Conservation (phyloP, 1,284 basidiomycete genomes). For the Melampsora americana region DNA sequence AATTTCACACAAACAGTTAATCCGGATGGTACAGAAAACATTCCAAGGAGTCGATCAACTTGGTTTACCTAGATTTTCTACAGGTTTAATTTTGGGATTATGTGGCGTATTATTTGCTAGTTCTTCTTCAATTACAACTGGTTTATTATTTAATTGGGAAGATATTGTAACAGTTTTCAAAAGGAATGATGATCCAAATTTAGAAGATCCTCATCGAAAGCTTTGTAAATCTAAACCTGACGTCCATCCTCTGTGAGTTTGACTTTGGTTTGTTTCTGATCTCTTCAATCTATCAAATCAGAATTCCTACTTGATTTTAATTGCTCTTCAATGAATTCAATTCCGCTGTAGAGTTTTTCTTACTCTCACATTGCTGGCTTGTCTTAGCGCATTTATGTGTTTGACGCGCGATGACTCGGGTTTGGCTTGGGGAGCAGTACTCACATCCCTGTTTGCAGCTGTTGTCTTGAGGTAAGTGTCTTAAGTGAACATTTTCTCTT, state of each 20-base stretch:
- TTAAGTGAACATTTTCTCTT: not conserved
- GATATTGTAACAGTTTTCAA: conserved; percentile 10
- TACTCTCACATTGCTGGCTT: not conserved
- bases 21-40: conserved; percentile 33
- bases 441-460: not conserved
- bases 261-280: too few species aligned
- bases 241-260: conserved; percentile 29
- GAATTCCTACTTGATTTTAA: too few species aligned
- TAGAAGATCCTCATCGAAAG: conserved; percentile 36
- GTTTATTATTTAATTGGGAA: conserved; percentile 19
- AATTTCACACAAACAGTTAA: conserved; percentile 26
- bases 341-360: not conserved
- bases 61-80: conserved; percentile 37
- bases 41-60: conserved; percentile 9
- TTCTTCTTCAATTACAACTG: conserved; percentile 25
- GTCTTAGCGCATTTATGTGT: conserved; percentile 1
- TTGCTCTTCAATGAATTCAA: not conserved
- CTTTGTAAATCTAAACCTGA: conserved; percentile 27
- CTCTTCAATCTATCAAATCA: too few species aligned
- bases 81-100: conserved; percentile 28
- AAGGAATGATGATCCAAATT: not conserved
- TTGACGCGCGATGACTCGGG: not conserved
- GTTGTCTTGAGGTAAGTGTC: not conserved
- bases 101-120: conserved; percentile 22
- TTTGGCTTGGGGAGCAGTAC: not conserved